Base-by-base conservation (phyloP, 2,329 filamentous ascomycete genomes). In the Apiospora rasikravindrae region DNA sequence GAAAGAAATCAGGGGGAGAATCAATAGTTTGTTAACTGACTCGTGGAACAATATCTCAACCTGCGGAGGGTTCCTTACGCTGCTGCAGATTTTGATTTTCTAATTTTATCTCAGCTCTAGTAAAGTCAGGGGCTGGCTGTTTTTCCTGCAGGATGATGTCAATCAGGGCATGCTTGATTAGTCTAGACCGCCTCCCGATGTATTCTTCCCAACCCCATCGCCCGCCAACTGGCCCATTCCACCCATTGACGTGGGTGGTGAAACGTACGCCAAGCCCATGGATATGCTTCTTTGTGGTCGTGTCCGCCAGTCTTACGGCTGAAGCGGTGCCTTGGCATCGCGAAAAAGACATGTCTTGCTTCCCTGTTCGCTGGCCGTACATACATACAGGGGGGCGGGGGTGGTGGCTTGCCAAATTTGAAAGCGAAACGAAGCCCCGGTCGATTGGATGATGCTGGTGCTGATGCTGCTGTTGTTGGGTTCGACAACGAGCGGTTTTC, bases 191-290 rank as follows among this genome's bases (percentile, higher is more conserved):
- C 57, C 33, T 29, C 33, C 19, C 22, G 16, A n/a, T 19, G 8
- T 64, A n/a, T 53, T 61, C 29, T 57, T 57, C 26, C 51, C 51
- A 57, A 57, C 51, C 51, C 51, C 10, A 61, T 61, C 22, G 29
- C 29, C 33, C 24, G 57, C 57, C 57, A 64, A n/a, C 57, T 64
- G 57, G 57, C 40, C 40, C 40, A 42, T 42, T 10, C 40, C 40
- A n/a, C 33, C 57, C 33, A 61, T 61, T 37, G 53, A 47, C 42
- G 45, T n/a, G 42, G 26, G 42, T 49, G n/a, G 67, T 49, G 67
- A 69, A 69, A 69, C 67, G 67, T 37, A 49, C 67, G 67, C 67
- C 67, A 69, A 69, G 67, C 24, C 67, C n/a, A 19, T 7, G 26
- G 24, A 37, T 4, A 49, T 69, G 42, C 67, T 69, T 40, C 33